Percentiles rank a stretch among this genome's conserved stretches.
phyloP scores from a whole-genome alignment of 805 yeast species.

The Kodamaea kaohsiungensis region DNA sequence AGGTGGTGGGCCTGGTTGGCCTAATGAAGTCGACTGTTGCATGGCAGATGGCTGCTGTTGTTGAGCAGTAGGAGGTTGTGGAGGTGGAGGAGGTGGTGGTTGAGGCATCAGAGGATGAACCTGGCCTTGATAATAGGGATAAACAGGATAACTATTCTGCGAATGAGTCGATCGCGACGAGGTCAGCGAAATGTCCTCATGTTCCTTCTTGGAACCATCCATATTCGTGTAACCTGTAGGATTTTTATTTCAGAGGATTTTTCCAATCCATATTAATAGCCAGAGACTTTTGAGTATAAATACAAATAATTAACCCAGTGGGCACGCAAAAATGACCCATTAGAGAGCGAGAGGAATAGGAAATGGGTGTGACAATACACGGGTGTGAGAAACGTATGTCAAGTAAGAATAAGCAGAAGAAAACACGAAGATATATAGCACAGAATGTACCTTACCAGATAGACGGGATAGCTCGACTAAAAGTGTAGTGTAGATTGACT shows the following conservation, averaged over 20 bases:
- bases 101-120: background rate
- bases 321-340: background rate
- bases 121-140: conserved; percentile 1
- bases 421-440: background rate
- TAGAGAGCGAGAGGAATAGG: background rate
- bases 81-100: background rate
- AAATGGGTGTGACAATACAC: background rate
- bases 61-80: background rate
- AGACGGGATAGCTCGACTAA: background rate
- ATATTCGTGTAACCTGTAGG: background rate
- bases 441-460: background rate
- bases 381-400: background rate
- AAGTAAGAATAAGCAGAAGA: background rate
- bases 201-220: conserved; percentile 3
- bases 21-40: background rate
- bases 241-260: background rate
- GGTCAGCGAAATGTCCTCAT: conserved; percentile 2
- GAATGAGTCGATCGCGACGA: conserved; percentile 1
- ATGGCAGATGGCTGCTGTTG: background rate
- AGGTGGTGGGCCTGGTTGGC: background rate
- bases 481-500: too few relatives aligned
- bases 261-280: background rate
- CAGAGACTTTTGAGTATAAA: background rate
- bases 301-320: background rate
- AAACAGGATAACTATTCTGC: background rate